Evolutionary conservation across 352 stramenopile genomes (phyloP), one percentile per base, ranked within the genome.

Genomic region (Phytopythium ostracodes): DNA sequence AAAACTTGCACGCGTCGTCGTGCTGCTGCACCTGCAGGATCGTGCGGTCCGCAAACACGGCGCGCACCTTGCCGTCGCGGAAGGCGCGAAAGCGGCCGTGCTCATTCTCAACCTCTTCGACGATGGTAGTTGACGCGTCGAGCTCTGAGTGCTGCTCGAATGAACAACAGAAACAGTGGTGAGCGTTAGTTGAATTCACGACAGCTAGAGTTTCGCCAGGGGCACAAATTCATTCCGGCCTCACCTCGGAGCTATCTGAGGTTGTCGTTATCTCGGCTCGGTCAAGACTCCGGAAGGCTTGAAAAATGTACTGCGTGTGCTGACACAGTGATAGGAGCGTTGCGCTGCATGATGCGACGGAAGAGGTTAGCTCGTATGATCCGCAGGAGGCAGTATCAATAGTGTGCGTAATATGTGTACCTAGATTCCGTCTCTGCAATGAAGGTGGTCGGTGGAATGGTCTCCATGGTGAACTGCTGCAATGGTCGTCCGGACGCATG

Each of bases 31-130:
- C 64, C 50, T 85, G 71, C 25, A 92, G 64, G 31, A 94, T 92
- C 20, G 86, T 92, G 40, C 86, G 81, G 43, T 94, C 84, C 14
- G 68, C 51, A 46, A 92, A 92, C 22, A 72, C 72, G 46, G 85
- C 80, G 33, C 84, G 85, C 31, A 92, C 71, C 24, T 71, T 67
- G n/a, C 81, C 79, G 55, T 85, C 77, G 20, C 71, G 66, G 44
- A 88, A 92, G 12, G 79, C 78, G 24, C 86, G 83, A 51, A 92
- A 92, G 17, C 77, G 72, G 0, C 84, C 84, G 33, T 63, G n/a
- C 25, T 76, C 64, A n/a, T 75, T 94, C 55, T 77, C 64, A 17
- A 68, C 65, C 27, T 76, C 59, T 31, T 86, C 68, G 0, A 82
- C 55, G 0, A 86, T 44, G 6, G 47, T 36, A 11, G 47, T 29